Evolutionary conservation across 2,329 filamentous ascomycete species (phyloP), one percentile per base, ranked within the genome.

Genomic region (Thielaviopsis musarum): DNA sequence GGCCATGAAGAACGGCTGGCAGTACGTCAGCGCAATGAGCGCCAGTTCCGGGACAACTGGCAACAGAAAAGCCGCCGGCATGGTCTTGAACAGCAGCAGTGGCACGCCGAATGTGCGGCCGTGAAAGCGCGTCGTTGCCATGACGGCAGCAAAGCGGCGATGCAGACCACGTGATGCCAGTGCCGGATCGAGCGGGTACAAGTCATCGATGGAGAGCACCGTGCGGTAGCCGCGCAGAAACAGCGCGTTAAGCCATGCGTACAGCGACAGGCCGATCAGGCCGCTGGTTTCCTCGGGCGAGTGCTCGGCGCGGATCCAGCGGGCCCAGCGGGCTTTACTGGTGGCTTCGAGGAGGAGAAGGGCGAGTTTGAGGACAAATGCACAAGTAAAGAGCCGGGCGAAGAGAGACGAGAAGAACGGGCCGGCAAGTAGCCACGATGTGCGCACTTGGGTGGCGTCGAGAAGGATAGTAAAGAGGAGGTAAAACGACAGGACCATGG

Each of bases 1-100:
- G 15, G 72, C 66, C 58, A 76, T 72, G 41, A 76, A 70, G 24
- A 76, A 71, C 0, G 74, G 73, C 53, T 74, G 72, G 45, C 71
- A 73, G 49, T 73, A 73, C 19, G 65, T 71, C 61, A 75, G 73
- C 13, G 68, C 73, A 3, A 72, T 67, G 4, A 73, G 64, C 1
- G 69, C 69, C 7, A 73, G 64, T 7, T 72, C 67, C 1, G 73
- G 71, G 1, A 66, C 65, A 0, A 74, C 62, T 0, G 73, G 71
- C 0, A 70, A 60, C 0, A 74, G 58, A 2, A 72, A 63, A 0
- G 69, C 69, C 0, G 69, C 67, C 0, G 64, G 60, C 1, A 75
- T 64, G 0, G 71, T 67, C 21, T 64, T 67, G 2, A 57, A 59
- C 0, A 71, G 52, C 3, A 67, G 66, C 34, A 65, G 68, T 1